Evolutionary conservation across 768 basidiomycete species (phyloP), one percentile per base, ranked within the genome.

Genomic region (Tricholoma sp.): DNA sequence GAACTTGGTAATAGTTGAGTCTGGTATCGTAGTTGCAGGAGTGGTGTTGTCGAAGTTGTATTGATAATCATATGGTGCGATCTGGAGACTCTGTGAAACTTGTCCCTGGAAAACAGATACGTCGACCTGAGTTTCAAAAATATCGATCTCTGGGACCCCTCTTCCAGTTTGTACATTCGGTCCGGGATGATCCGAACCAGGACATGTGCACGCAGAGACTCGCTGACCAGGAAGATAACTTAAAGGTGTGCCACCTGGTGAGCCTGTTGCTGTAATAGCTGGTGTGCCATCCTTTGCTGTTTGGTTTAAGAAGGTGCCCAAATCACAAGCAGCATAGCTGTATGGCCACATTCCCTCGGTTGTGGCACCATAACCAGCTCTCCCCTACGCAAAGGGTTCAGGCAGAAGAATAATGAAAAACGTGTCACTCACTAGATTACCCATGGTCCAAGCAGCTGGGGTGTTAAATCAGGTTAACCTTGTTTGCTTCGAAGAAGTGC

Each of bases 131-230:
- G 92, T 85, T 75, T 98, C 95, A 57, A 96, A 67, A 58, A 98
- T 79, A 71, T 98, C 95, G 63, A 98, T 93, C 75, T 98, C 96
- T 1, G 96, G 95, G 1, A 88, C 91, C 31, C 84, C 84, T 52
- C 95, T 84, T 16, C 92, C 92, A 14, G 73, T 74, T 27, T 71
- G 78, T 54, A 79, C 77, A 58, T 64, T 77, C 3, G 95, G 95
- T 10, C 95, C 95, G 2, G 95, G 95, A 67, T 98, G 95, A 63
- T 92, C 91, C 27, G 83, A 82, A 11, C 83, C 85, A 0, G 87
- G 72, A 68, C 95, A 98, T 2, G 94, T 95, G 71, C 95, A 98
- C 1, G 92, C 81, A 0, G 91, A 91, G 14, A 91, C 69, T 46
- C 88, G 82, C 67, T 98, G 96, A 0, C 95, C 96, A 3, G 92